Evolutionary conservation across 495 filamentous ascomycete species (phyloP).

Genomic region (Daldinia grandis): DNA sequence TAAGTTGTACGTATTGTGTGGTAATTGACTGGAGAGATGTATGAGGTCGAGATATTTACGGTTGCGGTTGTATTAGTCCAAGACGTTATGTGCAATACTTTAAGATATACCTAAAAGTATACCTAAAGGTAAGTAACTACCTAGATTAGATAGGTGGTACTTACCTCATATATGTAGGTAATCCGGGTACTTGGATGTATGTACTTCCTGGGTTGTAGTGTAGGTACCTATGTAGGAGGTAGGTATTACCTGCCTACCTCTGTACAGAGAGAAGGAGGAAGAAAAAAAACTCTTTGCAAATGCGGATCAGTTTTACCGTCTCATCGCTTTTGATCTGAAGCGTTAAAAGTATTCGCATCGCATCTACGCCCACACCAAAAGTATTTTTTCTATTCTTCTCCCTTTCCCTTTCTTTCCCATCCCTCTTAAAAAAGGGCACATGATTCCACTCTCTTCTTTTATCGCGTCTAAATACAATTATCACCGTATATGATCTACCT

Average conservation of each 20-base stretch:
- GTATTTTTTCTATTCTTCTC: neutral
- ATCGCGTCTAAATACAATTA: slow-evolving; percentile 1
- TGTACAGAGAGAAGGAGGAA: neutral
- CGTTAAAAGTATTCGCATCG: neutral
- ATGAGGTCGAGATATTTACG: neutral
- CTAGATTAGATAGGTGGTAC: neutral
- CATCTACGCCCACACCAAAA: neutral
- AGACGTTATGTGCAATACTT: neutral
- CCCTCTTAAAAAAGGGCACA: neutral
- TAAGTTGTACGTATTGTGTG: slow-evolving; percentile 6
- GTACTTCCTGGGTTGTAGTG: neutral
- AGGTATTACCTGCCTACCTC: neutral
- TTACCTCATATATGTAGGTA: neutral
- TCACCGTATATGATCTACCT: neutral
- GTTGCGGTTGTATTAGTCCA: slow-evolving; percentile 1
- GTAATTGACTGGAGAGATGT: neutral
- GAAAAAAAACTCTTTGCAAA: neutral
- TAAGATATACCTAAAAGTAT: neutral
- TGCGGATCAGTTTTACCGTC: neutral
- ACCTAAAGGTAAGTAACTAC: neutral
- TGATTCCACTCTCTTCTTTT: slow-evolving; percentile 1
- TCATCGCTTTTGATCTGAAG: neutral
- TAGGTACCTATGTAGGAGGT: neutral
- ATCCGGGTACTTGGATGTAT: neutral
- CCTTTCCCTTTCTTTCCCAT: neutral